A percentile compares a stretch with the other conserved stretches of the same genome.
Evolutionary conservation across 2,329 filamentous ascomycete genomes (phyloP).

Genomic region (Phyllosticta citriasiana): DNA sequence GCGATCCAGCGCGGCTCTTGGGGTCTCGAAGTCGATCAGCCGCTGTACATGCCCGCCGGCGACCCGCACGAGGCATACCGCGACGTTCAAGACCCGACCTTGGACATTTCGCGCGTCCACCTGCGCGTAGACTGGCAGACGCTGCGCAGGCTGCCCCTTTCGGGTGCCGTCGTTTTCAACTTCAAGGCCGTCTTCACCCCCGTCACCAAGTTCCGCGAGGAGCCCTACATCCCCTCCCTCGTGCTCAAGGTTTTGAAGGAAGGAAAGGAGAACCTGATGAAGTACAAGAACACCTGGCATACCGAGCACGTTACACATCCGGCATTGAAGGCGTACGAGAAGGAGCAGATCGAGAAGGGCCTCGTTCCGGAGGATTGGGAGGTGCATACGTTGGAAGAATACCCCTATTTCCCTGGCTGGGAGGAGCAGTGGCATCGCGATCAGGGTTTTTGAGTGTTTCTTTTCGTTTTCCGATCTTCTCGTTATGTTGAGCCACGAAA

Average conservation of each 20-base stretch:
- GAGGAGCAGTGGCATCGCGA: slow-evolving; percentile 59
- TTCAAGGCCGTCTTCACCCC: slow-evolving; percentile 83
- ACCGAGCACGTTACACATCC: slow-evolving; percentile 64
- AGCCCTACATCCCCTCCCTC: slow-evolving; percentile 62
- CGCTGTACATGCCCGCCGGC: slow-evolving; percentile 63
- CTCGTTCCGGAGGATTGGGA: slow-evolving; percentile 54
- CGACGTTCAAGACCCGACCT: slow-evolving; percentile 44
- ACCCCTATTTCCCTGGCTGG: slow-evolving; percentile 69
- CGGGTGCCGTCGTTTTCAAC: slow-evolving; percentile 69
- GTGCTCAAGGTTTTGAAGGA: slow-evolving; percentile 59
- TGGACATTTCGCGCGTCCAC: slow-evolving; percentile 51
- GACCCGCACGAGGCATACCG: slow-evolving; percentile 55
- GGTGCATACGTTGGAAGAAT: slow-evolving; percentile 59
- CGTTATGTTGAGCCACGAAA: not conserved
- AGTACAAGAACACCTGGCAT: slow-evolving; percentile 77
- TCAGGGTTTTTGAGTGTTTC: slow-evolving; percentile 48
- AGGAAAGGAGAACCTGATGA: slow-evolving; percentile 60
- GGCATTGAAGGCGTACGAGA: slow-evolving; percentile 51
- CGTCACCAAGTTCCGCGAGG: slow-evolving; percentile 56
- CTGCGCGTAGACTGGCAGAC: slow-evolving; percentile 86
- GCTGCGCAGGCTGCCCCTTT: slow-evolving; percentile 65
- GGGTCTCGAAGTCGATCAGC: slow-evolving; percentile 67
- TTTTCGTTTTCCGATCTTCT: not conserved
- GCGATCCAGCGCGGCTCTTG: slow-evolving; percentile 79
- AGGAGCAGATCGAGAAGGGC: slow-evolving; percentile 54